phyloP scores from a whole-genome alignment of 177 flowering plant genomes.

The Vitis hybrid region DNA sequence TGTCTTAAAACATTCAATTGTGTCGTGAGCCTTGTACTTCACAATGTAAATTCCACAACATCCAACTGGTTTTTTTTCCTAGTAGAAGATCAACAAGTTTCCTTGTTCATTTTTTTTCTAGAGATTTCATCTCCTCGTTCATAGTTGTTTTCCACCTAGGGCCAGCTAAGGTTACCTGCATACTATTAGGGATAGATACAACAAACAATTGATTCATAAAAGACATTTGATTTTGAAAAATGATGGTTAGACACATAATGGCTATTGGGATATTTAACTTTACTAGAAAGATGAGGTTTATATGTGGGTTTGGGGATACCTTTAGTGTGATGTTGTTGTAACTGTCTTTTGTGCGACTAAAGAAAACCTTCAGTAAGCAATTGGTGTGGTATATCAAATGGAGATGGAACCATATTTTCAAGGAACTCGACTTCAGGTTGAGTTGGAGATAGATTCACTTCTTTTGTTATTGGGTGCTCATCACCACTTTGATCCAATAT shows the following conservation, averaged over 20 bases:
- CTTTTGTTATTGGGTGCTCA: no score
- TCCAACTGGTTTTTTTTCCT: no score
- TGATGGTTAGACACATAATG: neutral
- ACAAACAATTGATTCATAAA: neutral
- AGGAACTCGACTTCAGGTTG: neutral
- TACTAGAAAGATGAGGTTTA: no score
- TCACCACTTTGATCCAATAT: no score
- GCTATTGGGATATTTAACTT: neutral
- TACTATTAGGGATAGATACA: neutral
- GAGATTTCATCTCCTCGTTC: no score
- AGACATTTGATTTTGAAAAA: neutral
- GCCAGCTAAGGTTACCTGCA: no score
- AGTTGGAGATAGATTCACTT: neutral
- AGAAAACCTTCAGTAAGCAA: neutral
- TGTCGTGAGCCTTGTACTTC: no score
- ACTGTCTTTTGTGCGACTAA: neutral
- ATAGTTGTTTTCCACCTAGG: no score
- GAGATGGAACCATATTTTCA: neutral
- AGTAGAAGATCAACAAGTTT: no score
- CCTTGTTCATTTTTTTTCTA: no score
- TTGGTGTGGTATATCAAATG: neutral
- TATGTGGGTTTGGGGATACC: neutral
- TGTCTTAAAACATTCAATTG: no score
- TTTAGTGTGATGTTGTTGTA: neutral
- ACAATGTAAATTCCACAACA: no score